A percentile compares a stretch with the other conserved stretches of the same genome.
phyloP scores from a whole-genome alignment of 192 early-diverging fungal species.

The Umbelopsis sp. region DNA sequence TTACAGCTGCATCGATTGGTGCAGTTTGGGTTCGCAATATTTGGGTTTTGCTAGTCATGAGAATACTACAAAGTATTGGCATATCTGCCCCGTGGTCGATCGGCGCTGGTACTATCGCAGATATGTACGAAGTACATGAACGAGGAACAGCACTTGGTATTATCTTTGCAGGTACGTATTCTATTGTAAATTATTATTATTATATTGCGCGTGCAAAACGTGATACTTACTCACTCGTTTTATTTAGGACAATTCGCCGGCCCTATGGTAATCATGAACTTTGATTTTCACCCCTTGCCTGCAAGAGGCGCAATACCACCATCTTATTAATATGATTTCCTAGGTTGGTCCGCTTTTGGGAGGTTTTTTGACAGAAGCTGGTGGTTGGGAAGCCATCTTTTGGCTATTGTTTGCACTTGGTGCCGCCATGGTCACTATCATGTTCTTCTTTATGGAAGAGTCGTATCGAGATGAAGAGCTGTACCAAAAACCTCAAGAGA shows the following conservation, averaged over 20 bases:
- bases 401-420: conserved; percentile 41
- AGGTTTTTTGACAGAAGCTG: conserved; percentile 38
- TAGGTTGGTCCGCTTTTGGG: conserved; percentile 16
- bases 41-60: conserved; percentile 32
- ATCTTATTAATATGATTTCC: neutral
- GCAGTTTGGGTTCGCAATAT: conserved; percentile 43
- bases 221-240: neutral
- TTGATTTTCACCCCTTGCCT: neutral
- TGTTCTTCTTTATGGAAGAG: conserved; percentile 50
- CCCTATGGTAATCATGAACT: neutral
- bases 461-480: conserved; percentile 38
- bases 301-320: neutral
- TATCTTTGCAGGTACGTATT: conserved; percentile 19
- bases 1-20: conserved; percentile 40
- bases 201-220: neutral
- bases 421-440: conserved; percentile 26
- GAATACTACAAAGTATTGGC: conserved; percentile 44
- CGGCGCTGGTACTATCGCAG: conserved; percentile 39
- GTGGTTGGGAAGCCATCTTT: conserved; percentile 46
- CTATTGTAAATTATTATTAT: neutral
- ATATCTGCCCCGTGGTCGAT: conserved; percentile 42
- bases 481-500: conserved; percentile 12
- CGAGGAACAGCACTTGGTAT: conserved; percentile 35
- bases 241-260: conserved; percentile 19
- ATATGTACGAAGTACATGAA: conserved; percentile 34